phyloP scores from a whole-genome alignment of 768 basidiomycete species.

The Rhodocollybia butyracea region DNA sequence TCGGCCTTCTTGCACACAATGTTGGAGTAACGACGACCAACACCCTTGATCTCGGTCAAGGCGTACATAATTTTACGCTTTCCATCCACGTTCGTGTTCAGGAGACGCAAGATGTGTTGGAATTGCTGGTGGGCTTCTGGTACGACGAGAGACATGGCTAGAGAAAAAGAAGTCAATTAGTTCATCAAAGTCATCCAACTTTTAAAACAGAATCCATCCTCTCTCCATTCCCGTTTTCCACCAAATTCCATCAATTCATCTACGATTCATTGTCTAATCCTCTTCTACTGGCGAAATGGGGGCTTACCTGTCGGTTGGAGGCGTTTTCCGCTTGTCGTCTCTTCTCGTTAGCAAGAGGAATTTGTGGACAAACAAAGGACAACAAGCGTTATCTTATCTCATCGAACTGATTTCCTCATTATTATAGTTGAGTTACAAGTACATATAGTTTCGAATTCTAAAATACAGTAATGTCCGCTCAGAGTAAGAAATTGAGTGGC shows the following conservation, averaged over 20 bases:
- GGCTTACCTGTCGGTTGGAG: background rate
- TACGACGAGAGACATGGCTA: constrained; percentile 90
- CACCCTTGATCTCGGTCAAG: constrained; percentile 99
- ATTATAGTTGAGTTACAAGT: too few relatives aligned
- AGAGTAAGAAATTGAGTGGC: too few relatives aligned
- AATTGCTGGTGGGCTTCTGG: constrained; percentile 95
- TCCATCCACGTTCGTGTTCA: constrained; percentile 99
- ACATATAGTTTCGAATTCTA: too few relatives aligned
- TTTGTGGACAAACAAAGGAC: too few relatives aligned
- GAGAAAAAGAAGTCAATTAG: constrained; percentile 16
- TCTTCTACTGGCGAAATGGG: background rate
- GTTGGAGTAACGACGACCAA: constrained; percentile 97
- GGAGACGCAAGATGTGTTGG: constrained; percentile 99
- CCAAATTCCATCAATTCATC: background rate
- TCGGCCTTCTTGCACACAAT: constrained; percentile 99
- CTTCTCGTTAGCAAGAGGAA: too few relatives aligned
- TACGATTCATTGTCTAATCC: background rate
- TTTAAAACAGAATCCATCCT: background rate
- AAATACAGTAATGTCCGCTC: too few relatives aligned
- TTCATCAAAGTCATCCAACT: constrained; percentile 13
- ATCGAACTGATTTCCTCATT: too few relatives aligned
- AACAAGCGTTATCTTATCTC: too few relatives aligned
- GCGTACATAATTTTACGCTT: constrained; percentile 99
- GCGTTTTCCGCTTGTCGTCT: background rate
- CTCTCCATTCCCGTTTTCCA: background rate